Evolutionary conservation across 2,329 filamentous ascomycete species (phyloP).

Genomic region (Fusarium gaditjirri): DNA sequence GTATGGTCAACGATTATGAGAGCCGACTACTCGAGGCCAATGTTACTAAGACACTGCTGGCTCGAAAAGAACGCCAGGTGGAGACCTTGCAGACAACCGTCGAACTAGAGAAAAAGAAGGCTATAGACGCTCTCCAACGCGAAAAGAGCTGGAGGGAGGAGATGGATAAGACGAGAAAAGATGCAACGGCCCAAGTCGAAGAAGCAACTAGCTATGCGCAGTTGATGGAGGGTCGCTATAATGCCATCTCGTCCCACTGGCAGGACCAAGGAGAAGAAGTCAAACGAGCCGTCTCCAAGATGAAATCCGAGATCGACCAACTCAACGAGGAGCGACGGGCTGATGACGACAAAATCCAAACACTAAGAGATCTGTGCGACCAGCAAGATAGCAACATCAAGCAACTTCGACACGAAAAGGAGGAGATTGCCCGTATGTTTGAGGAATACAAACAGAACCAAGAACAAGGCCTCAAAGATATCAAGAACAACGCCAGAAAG

Average conservation of each 20-base stretch:
- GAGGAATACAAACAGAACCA: constrained; percentile 73
- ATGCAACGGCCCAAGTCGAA: constrained; percentile 71
- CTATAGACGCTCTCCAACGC: constrained; percentile 67
- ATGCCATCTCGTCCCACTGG: constrained; percentile 73
- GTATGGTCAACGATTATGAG: constrained; percentile 75
- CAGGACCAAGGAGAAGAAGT: constrained; percentile 73
- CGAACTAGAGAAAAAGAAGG: constrained; percentile 71
- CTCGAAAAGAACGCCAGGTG: constrained; percentile 79
- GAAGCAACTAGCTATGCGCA: constrained; percentile 72
- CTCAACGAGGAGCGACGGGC: constrained; percentile 65
- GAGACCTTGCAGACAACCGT: constrained; percentile 73
- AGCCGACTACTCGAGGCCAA: constrained; percentile 74
- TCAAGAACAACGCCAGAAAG: constrained; percentile 66
- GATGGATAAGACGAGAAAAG: constrained; percentile 69
- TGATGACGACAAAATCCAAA: constrained; percentile 72
- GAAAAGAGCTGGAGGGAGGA: constrained; percentile 72
- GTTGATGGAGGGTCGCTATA: constrained; percentile 77
- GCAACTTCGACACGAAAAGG: constrained; percentile 68
- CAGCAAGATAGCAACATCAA: constrained; percentile 77
- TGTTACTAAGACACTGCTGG: constrained; percentile 76
- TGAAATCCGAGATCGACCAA: constrained; percentile 64
- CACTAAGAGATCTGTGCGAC: constrained; percentile 75
- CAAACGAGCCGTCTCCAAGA: constrained; percentile 60
- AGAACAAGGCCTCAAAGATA: constrained; percentile 67
- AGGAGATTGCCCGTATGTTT: constrained; percentile 68